These are phyloP conservation scores for Fusarium albidum DNA, from an alignment of 2,329 filamentous ascomycete species.

Conservation along the genomic window DNA sequence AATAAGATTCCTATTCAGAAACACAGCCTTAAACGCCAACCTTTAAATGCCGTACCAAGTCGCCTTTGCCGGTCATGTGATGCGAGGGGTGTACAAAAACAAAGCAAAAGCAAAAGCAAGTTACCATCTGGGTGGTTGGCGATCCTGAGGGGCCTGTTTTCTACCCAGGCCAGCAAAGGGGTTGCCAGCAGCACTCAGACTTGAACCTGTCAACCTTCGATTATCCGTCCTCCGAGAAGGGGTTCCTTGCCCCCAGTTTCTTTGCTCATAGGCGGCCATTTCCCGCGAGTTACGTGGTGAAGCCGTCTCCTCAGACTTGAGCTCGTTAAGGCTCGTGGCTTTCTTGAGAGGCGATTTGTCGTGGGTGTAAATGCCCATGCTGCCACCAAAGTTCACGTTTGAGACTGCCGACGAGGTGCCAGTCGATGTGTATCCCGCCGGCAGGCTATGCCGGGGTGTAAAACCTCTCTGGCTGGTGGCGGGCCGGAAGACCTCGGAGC, in stretches of 20 bases:
- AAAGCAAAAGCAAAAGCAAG: slow-evolving; percentile 7
- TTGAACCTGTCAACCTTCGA: slow-evolving; percentile 38
- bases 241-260: slow-evolving; percentile 49
- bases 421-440: slow-evolving; percentile 42
- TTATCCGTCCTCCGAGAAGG: slow-evolving; percentile 50
- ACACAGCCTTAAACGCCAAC: slow-evolving; percentile 25
- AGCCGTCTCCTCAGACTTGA: slow-evolving; percentile 50
- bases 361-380: slow-evolving; percentile 81
- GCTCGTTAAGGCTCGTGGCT: slow-evolving; percentile 68
- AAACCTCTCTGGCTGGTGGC: slow-evolving; percentile 41
- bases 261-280: slow-evolving; percentile 67
- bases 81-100: slow-evolving; percentile 5
- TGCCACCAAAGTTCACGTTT: slow-evolving; percentile 67
- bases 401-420: slow-evolving; percentile 39
- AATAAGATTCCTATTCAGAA: slow-evolving; percentile 20
- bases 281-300: slow-evolving; percentile 68
- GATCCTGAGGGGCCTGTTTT: slow-evolving; percentile 49
- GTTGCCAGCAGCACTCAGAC: slow-evolving; percentile 41
- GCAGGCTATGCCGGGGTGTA: slow-evolving; percentile 46
- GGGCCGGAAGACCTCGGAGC: slow-evolving; percentile 47
- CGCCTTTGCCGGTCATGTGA: not conserved
- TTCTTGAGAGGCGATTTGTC: slow-evolving; percentile 86
- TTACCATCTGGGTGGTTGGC: slow-evolving; percentile 50
- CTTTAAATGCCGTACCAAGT: slow-evolving; percentile 2
- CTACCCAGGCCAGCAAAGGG: slow-evolving; percentile 51